Evolutionary conservation across 495 filamentous ascomycete species (phyloP), one percentile per base, ranked within the genome.

Genomic region (Daldinia concentrica): DNA sequence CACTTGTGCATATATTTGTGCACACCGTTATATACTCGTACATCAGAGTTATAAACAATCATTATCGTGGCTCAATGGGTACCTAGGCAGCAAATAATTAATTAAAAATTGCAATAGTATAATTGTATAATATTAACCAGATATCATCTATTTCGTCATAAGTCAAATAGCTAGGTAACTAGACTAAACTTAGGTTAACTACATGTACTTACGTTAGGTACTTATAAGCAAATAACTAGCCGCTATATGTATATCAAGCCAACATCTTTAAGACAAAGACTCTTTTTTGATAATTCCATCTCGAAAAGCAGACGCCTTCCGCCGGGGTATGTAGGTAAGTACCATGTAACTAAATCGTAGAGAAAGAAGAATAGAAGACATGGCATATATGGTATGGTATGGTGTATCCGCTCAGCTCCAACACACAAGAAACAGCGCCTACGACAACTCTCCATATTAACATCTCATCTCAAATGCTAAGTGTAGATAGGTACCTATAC

Each of bases 331-430:
- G 57, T 60, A 60, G 7, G 7, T 41, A 59, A 8, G 24, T 45
- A 59, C 29, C 29, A 32, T 1, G 6, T 17, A 60, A 29, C 36
- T 27, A 60, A 45, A 11, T 19, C 24, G 14, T 4, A 36, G 17
- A 57, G n/a, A 57, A 57, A 57, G 15, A 36, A 36, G 17, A 36
- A 57, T 22, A 57, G 8, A 34, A 57, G 4, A 36, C 27, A 32
- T 32, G n/a, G 15, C 9, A 36, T 36, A 57, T 36, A 57, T 56
- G 29, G 27, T 55, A 55, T 55, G 15, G 27, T 24, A 36, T 57
- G n/a, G 27, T 43, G 50, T 65, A 48, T 64, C 62, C 51, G 24
- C 37, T 56, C 51, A 32, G 34, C 30, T 39, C 65, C 41, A 48
- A 48, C 43, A 24, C 9, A 24, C 43, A 48, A 48, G 6, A 24